phyloP scores from a whole-genome alignment of 176 grass and related monocot species.

The Musa itinerans region DNA sequence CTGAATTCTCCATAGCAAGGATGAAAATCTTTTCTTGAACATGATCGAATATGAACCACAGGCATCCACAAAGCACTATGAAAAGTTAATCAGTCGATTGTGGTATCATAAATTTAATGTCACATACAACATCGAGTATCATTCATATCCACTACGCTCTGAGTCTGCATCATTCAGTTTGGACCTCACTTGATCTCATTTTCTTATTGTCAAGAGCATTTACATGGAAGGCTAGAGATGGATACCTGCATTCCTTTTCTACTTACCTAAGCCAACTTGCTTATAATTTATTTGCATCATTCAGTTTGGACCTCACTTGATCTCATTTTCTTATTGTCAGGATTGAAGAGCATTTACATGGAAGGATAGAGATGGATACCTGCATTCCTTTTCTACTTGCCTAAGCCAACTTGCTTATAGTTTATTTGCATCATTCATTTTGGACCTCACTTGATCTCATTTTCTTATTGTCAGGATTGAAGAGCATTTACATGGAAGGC shows the following conservation, averaged over 20 bases:
- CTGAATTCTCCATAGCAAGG: background rate
- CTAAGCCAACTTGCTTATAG: background rate
- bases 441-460: background rate
- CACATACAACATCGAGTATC: too few species aligned
- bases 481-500: background rate
- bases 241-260: background rate
- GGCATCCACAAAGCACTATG: background rate
- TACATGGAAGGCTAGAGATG: background rate
- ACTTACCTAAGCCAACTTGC: too few species aligned
- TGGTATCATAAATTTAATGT: too few species aligned
- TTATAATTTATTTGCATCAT: background rate
- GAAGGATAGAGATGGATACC: background rate
- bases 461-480: background rate
- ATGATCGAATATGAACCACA: background rate
- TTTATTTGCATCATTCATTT: background rate
- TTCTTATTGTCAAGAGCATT: background rate
- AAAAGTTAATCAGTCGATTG: too few species aligned
- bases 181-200: background rate
- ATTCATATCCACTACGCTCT: too few species aligned
- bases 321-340: background rate
- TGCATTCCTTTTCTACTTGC: background rate
- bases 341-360: background rate
- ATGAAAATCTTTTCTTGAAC: background rate
- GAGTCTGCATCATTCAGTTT: background rate
- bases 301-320: background rate